A percentile compares a stretch with the other conserved stretches of the same genome.
phyloP scores from a whole-genome alignment of 108 stramenopile species.

The Cyclotella baltica region DNA sequence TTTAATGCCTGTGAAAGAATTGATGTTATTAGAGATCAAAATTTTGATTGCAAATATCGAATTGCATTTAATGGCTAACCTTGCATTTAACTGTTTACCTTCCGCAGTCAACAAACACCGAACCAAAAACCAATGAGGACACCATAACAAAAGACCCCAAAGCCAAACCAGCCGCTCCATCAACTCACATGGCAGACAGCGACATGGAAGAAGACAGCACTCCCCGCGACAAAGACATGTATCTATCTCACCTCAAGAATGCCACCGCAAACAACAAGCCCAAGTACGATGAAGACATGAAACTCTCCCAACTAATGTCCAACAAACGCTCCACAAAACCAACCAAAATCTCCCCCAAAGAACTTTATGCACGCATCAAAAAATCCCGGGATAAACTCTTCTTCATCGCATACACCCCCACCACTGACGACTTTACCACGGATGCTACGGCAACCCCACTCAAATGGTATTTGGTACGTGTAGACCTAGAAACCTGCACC shows the following conservation, averaged over 20 bases:
- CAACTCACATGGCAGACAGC: too few species aligned
- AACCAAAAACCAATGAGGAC: too few species aligned
- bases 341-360: background rate
- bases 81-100: too few species aligned
- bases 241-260: background rate
- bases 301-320: background rate
- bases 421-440: background rate
- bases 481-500: conserved; percentile 31
- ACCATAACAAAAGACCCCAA: too few species aligned
- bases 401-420: conserved; percentile 36
- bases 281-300: background rate
- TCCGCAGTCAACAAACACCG: too few species aligned
- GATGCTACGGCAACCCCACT: background rate
- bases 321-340: background rate
- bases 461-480: conserved; percentile 50
- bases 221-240: background rate
- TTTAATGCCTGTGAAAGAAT: too few species aligned
- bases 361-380: conserved; percentile 39
- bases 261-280: background rate
- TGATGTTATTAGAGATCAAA: too few species aligned
- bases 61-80: too few species aligned
- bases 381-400: conserved; percentile 44
- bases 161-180: too few species aligned
- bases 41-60: too few species aligned
- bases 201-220: background rate